These are phyloP conservation scores for Talaromyces atroroseus DNA, from an alignment of 2,329 filamentous ascomycete genomes.

Conservation along the genomic window DNA sequence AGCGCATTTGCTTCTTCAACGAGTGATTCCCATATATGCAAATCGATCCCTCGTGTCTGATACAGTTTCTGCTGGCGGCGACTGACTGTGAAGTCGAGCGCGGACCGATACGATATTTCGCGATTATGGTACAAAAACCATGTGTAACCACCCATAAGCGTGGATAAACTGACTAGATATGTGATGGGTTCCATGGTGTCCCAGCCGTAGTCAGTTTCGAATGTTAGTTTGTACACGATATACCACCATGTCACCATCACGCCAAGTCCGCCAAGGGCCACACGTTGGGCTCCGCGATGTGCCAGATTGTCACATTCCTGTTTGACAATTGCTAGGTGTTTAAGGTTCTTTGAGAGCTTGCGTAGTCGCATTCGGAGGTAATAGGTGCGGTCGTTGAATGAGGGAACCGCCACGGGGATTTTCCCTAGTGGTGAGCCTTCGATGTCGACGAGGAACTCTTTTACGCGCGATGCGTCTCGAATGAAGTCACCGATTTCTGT, in stretches of 20 bases:
- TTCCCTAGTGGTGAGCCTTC: conserved; percentile 60
- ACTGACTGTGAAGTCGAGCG: conserved; percentile 80
- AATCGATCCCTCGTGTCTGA: conserved; percentile 67
- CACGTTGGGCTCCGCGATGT: conserved; percentile 67
- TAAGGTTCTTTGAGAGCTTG: conserved; percentile 64
- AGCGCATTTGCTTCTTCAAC: conserved; percentile 75
- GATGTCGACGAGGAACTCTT: conserved; percentile 79
- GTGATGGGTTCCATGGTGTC: conserved; percentile 87
- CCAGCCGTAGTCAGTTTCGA: conserved; percentile 74
- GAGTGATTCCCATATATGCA: conserved; percentile 68
- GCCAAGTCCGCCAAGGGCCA: conserved; percentile 74
- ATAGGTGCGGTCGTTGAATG: conserved; percentile 84
- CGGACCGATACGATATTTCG: conserved; percentile 79
- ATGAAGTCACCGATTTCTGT: conserved; percentile 95
- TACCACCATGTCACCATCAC: conserved; percentile 74
- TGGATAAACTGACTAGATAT: conserved; percentile 79
- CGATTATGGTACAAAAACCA: conserved; percentile 93
- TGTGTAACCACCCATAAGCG: conserved; percentile 82
- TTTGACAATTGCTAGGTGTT: conserved; percentile 67
- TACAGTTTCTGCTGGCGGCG: conserved; percentile 73
- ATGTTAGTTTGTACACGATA: conserved; percentile 64
- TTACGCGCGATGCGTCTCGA: conserved; percentile 74
- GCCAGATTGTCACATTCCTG: conserved; percentile 73
- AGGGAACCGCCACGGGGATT: conserved; percentile 74
- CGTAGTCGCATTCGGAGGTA: conserved; percentile 74